Evolutionary conservation across 2,329 filamentous ascomycete species (phyloP), one percentile per base, ranked within the genome.

Genomic region (Pseudogymnoascus sp.): DNA sequence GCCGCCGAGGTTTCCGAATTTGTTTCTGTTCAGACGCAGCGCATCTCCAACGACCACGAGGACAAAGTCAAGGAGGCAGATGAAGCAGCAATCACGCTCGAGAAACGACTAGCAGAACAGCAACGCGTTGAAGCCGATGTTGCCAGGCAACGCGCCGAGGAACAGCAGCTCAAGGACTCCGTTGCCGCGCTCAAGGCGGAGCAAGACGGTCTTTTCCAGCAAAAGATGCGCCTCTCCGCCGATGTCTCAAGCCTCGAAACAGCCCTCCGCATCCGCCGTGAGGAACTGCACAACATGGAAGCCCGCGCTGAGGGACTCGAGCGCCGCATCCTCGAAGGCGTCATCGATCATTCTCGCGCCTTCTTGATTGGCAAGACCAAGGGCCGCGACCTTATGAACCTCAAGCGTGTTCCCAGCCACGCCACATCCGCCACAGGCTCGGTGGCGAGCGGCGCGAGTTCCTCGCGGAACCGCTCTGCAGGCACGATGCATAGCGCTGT

Each of bases 301-400:
- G 79, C 82, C 9, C 89, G 93, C 64, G 94, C 93, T 2, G 91
- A 97, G 72, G 84, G 85, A 3, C 80, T 99, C 22, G 94, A 99
- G 76, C 89, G 92, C 59, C 87, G 94, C 25, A 96, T 99, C 67
- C 78, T 99, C 33, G 93, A 97, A 66, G 92, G 93, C 25, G 90
- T 97, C 64, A 95, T 99, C 76, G 92, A 97, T 68, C 93, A 97
- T 72, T 97, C 93, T 18, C 88, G 93, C 6, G 86, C 93, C 25
- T 80, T 97, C n/a, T 82, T 97, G 62, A 89, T 94, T 78, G 79
- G 85, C 66, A 87, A 90, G 76, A 76, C 82, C 60, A 69, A 69
- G 71, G 70, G 66, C 69, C 68, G 71, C 66, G 77, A 78, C 66
- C 75, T 76, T 47, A 78, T 82, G 77, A 79, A 75, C 64, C 73